Base-by-base conservation (phyloP, 345 rosid species). In the Geranium rotundifolium region DNA sequence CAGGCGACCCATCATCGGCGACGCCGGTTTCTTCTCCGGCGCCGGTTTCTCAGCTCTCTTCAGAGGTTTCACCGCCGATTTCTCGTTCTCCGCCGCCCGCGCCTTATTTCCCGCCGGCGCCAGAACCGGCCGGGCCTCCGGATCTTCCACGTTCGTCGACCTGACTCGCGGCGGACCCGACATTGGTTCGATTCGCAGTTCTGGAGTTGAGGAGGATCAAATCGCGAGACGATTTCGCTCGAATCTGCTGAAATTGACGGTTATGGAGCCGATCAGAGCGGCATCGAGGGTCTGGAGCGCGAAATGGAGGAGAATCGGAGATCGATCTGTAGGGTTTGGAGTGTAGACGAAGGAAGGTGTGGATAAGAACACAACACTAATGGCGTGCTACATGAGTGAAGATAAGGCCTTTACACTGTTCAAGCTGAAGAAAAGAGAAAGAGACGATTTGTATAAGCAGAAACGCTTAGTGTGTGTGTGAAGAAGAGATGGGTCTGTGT, bases 81-180 rank as follows among this genome's bases (percentile, higher is more conserved):
- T 77, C 66, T 70, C 54, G 55, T 76, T 13, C 57, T 59, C 54
- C 20, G 37, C 19, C 17, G 58, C 34, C 59, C 58, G 79, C 16
- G 67, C 76, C 81, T 84, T 87, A 81, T 87, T 87, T 12, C 76
- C 85, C 5, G 83, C 70, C 0, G 85, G 85, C 52, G 80, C 84
- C 17, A 83, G 88, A 62, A 83, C 76, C 1, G 85, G 73, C 56
- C 85, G 75, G 50, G 69, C 63, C 14, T 84, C 90, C 60, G 79
- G 54, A 34, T 82, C 86, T 1, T 64, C 70, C 63, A 77, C 67
- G 72, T 82, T 72, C 60, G 46, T 54, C 5, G 85, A 74, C 73
- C 85, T 80, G 65, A 78, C 67, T 73, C 90, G 72, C 34, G 84
- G 81, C 7, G 85, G 81, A 54, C 77, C 82, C 57, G 88, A 82